Percentiles rank a stretch among this genome's conserved stretches.
These are phyloP conservation scores for Acacia acuminata DNA, from an alignment of 306 rosid species.

Conservation along the genomic window DNA sequence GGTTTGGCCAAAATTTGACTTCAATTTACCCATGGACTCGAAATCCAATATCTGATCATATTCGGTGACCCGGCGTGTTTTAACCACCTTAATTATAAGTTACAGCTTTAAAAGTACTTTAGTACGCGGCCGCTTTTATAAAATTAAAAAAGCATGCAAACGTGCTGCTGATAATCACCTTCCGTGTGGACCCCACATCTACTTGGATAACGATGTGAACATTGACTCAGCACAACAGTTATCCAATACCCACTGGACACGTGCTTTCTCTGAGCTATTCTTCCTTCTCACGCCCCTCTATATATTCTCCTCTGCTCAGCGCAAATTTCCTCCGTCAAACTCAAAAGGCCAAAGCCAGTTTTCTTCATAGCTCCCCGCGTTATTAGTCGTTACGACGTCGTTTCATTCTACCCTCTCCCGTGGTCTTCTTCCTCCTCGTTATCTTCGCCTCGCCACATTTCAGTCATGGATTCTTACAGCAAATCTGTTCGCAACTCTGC, in stretches of 20 bases:
- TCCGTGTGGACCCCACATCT: not conserved
- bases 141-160: not conserved
- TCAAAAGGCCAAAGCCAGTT: not conserved
- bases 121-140: no score
- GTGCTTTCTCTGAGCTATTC: not conserved
- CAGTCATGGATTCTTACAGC: slow-evolving; percentile 8
- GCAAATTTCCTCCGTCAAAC: not conserved
- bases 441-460: not conserved
- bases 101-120: no score
- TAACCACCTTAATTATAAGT: no score
- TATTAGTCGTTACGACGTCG: not conserved
- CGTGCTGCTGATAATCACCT: not conserved
- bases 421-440: not conserved
- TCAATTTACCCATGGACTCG: no score
- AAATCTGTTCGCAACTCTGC: not conserved
- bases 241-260: not conserved
- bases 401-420: not conserved
- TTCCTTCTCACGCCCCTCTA: not conserved
- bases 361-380: no score
- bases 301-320: not conserved
- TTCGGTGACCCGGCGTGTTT: no score
- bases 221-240: not conserved
- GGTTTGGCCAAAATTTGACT: no score
- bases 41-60: no score
- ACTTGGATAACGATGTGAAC: not conserved